Evolutionary conservation across 345 rosid species (phyloP), one percentile per base, ranked within the genome.

Genomic region (Aegle marmelos): DNA sequence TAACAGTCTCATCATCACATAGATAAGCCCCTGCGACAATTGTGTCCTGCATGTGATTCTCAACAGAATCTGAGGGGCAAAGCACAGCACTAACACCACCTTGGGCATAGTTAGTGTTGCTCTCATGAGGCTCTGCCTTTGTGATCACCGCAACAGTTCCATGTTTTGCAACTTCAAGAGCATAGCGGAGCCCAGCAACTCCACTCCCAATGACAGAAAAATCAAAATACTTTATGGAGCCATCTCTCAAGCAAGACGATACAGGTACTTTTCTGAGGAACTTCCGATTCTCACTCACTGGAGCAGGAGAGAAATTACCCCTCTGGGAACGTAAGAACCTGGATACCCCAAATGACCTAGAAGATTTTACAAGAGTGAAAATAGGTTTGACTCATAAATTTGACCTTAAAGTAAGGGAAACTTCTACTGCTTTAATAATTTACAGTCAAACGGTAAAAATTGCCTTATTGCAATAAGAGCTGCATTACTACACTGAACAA

Each of bases 71-170:
- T 60, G 86, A 83, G 76, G 97, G 95, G 68, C 97, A 96, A 78
- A 96, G 79, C 34, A 94, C 99, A 1, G 99, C 99, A 80, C 98
- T 96, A 78, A 94, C 98, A 71, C 99, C 99, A 27, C 98, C 99
- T 87, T 94, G 98, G 54, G 98, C 98, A 87, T 96, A 96, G 87
- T 90, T 94, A 68, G 99, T 96, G 87, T 91, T 94, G 86, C 99
- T 89, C 86, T 93, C 97, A 74, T 96, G 97, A 81, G 97, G 98
- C 87, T 96, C 98, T 7, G 94, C 99, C 89, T 94, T 94, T 11
- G 98, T 96, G 61, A 94, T 94, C 72, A 96, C 92, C 0, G 98
- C 98, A 30, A 94, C 99, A 17, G 97, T 85, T 76, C 99, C 99
- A 81, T 84, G 86, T 80, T 92, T 91, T 56, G 99, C 95, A 81